These are phyloP conservation scores for Cladosporium sp. DNA, from an alignment of 2,329 filamentous ascomycete genomes.

Conservation along the genomic window DNA sequence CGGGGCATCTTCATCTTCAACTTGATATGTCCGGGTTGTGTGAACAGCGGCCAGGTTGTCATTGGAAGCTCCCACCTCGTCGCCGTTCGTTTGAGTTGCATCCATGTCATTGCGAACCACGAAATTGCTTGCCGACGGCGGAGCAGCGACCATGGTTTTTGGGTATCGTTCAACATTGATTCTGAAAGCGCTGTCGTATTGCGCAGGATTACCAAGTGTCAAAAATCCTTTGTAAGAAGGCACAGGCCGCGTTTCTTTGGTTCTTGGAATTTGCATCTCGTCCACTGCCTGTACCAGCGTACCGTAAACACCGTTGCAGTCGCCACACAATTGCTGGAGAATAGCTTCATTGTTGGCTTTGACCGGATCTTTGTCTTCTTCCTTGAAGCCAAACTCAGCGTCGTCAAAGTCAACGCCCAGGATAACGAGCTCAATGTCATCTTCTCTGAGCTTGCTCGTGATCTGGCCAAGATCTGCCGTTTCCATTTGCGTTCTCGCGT, in stretches of 20 bases:
- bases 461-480: slow-evolving; percentile 68
- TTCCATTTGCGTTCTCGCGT: slow-evolving; percentile 71
- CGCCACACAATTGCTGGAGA: slow-evolving; percentile 61
- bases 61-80: slow-evolving; percentile 31
- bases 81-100: slow-evolving; percentile 46
- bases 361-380: slow-evolving; percentile 70
- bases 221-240: slow-evolving; percentile 75
- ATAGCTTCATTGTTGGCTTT: slow-evolving; percentile 74
- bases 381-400: slow-evolving; percentile 81
- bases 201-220: slow-evolving; percentile 30
- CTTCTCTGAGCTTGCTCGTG: slow-evolving; percentile 66
- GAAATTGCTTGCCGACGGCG: slow-evolving; percentile 74
- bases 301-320: slow-evolving; percentile 65
- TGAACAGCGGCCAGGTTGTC: slow-evolving; percentile 64
- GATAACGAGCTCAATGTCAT: slow-evolving; percentile 72
- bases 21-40: slow-evolving; percentile 72
- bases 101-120: slow-evolving; percentile 53
- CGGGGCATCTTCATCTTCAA: slow-evolving; percentile 68
- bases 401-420: slow-evolving; percentile 94
- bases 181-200: slow-evolving; percentile 56
- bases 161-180: slow-evolving; percentile 92
- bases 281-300: slow-evolving; percentile 81
- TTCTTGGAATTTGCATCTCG: slow-evolving; percentile 69
- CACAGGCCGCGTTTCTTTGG: slow-evolving; percentile 72
- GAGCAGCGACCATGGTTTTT: slow-evolving; percentile 71